phyloP scores from a whole-genome alignment of 768 basidiomycete genomes.

The Suillus hirtellus region DNA sequence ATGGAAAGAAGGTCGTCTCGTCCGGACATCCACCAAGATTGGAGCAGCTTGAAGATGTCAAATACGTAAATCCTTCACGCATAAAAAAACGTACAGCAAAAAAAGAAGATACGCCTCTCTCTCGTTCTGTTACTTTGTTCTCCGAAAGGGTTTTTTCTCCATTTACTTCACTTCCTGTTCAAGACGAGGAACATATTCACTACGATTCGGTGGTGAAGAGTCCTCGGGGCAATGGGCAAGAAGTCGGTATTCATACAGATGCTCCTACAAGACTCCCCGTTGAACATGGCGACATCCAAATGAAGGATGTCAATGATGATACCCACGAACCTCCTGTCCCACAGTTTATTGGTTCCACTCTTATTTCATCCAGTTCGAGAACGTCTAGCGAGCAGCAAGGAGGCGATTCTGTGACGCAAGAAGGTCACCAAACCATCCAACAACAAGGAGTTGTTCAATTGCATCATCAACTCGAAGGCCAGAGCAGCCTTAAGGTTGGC shows the following conservation, averaged over 20 bases:
- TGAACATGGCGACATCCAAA: neutral
- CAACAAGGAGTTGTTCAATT: conserved; percentile 23
- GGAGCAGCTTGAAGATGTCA: neutral
- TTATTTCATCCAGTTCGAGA: neutral
- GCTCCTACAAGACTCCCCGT: neutral
- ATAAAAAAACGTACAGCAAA: neutral
- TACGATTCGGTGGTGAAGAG: neutral
- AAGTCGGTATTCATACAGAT: no score
- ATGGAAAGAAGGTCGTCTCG: conserved; percentile 5
- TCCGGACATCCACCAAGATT: neutral
- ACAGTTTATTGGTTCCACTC: no score
- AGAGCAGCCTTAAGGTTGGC: neutral
- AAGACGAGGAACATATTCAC: neutral
- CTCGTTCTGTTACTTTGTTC: neutral
- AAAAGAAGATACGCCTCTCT: neutral
- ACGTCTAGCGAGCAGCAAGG: neutral
- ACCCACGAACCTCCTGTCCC: neutral
- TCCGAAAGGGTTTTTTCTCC: neutral
- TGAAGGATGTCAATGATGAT: conserved; percentile 3
- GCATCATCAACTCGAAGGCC: neutral
- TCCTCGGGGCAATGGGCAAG: neutral
- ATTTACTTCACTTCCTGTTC: neutral
- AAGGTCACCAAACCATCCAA: neutral
- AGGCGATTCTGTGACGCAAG: neutral
- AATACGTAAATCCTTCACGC: neutral